phyloP scores from a whole-genome alignment of 768 basidiomycete species.

The Panellus pusillus region DNA sequence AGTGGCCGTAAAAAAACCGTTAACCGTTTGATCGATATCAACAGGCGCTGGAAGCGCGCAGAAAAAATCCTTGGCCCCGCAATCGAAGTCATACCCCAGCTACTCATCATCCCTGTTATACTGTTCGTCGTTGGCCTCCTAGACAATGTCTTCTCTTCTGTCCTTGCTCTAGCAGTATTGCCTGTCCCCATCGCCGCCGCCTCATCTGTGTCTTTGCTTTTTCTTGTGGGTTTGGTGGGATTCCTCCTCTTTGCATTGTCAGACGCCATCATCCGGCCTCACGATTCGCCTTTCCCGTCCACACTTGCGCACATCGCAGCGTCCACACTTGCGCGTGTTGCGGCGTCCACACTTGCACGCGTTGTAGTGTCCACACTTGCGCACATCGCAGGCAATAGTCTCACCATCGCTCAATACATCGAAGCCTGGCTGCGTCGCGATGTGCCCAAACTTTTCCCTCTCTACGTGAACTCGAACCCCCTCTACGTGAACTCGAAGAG shows the following conservation, averaged over 20 bases:
- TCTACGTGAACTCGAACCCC: no score
- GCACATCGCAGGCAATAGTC: not conserved
- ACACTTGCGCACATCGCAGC: not conserved
- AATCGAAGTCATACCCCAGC: slow-evolving; percentile 18
- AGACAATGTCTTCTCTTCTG: slow-evolving; percentile 17
- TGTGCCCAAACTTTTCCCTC: no score
- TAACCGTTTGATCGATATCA: slow-evolving; percentile 20
- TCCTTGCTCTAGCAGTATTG: slow-evolving; percentile 2
- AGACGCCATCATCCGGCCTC: slow-evolving; percentile 5
- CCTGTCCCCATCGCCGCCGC: slow-evolving; percentile 9
- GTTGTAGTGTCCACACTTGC: not conserved
- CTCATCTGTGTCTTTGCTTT: slow-evolving; percentile 11
- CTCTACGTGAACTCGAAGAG: no score
- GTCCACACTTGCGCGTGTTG: no score
- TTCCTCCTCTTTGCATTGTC: slow-evolving; percentile 7
- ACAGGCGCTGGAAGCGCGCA: slow-evolving; percentile 15
- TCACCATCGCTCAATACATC: not conserved
- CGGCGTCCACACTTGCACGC: no score
- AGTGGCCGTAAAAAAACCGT: slow-evolving; percentile 10
- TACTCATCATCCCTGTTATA: slow-evolving; percentile 20
- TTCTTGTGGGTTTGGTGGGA: slow-evolving; percentile 8
- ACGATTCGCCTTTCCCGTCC: slow-evolving; percentile 1
- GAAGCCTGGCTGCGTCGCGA: not conserved
- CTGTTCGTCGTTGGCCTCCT: slow-evolving; percentile 22
- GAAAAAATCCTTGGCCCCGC: slow-evolving; percentile 19